Evolutionary conservation across 2,329 filamentous ascomycete genomes (phyloP).

Genomic region (Aspergillus oerlinghausenensis): DNA sequence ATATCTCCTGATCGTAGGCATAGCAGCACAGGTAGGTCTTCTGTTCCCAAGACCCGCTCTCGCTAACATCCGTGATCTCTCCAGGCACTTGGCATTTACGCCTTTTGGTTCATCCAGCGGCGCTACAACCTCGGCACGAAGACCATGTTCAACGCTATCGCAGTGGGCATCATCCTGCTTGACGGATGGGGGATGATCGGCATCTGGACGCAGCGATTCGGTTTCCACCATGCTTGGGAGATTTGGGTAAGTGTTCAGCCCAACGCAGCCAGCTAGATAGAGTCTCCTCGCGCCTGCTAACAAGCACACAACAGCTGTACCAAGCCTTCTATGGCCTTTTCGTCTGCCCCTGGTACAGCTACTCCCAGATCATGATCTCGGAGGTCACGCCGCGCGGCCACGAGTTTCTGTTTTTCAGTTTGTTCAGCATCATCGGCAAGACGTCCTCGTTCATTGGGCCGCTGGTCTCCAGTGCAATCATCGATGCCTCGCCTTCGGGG

Average conservation of each 20-base stretch:
- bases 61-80: neutral
- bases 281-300: neutral
- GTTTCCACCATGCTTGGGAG: conserved; percentile 53
- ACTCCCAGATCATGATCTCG: conserved; percentile 66
- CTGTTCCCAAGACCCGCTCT: neutral
- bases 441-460: conserved; percentile 65
- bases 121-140: conserved; percentile 58
- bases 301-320: conserved; percentile 29
- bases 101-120: conserved; percentile 59
- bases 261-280: too few relatives aligned
- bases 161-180: conserved; percentile 57
- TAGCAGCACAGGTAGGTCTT: conserved; percentile 52
- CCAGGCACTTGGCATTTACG: conserved; percentile 53
- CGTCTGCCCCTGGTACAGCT: conserved; percentile 67
- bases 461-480: conserved; percentile 64
- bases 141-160: conserved; percentile 64
- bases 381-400: conserved; percentile 65
- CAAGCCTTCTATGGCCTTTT: conserved; percentile 60
- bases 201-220: conserved; percentile 52
- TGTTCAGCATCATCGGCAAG: conserved; percentile 67
- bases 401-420: conserved; percentile 65
- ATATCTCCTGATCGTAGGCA: conserved; percentile 63
- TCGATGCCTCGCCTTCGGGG: conserved; percentile 53
- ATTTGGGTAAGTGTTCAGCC: conserved; percentile 38
- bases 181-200: conserved; percentile 57